Evolutionary conservation across 2,329 filamentous ascomycete species (phyloP).

Genomic region (Hymenoscyphus fructigenus): DNA sequence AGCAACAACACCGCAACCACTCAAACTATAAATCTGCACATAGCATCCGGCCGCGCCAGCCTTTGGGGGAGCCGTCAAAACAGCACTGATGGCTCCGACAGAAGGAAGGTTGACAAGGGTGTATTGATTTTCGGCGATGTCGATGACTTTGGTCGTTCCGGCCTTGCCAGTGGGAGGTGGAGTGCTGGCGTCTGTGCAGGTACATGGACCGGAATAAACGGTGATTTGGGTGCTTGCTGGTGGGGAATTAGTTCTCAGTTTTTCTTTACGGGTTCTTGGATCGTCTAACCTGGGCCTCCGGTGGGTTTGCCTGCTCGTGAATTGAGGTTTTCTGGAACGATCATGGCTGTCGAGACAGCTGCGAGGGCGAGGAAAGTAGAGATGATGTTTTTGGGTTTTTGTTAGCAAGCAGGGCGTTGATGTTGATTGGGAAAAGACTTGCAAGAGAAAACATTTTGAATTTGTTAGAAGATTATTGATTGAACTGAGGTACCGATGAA

Average conservation of each 20-base stretch:
- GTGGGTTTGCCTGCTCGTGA: constrained; percentile 12
- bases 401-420: neutral
- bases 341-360: neutral
- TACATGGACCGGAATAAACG: constrained; percentile 4
- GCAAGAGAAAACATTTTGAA: constrained; percentile 3
- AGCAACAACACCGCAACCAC: constrained; percentile 6
- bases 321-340: neutral
- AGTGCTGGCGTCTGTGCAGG: neutral
- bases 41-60: neutral
- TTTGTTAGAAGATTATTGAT: neutral
- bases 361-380: neutral
- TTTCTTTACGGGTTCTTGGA: neutral
- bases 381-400: neutral
- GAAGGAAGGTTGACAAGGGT: neutral
- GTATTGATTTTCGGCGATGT: neutral
- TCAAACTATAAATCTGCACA: constrained; percentile 6
- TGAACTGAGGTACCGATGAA: neutral
- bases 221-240: neutral
- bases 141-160: neutral
- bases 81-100: neutral
- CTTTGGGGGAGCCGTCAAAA: neutral
- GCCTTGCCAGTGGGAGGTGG: neutral
- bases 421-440: neutral
- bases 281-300: neutral
- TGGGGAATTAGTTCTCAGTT: neutral